A percentile compares a stretch with the other conserved stretches of the same genome.
phyloP scores from a whole-genome alignment of 192 early-diverging fungal genomes.

The Gonapodya sp. region DNA sequence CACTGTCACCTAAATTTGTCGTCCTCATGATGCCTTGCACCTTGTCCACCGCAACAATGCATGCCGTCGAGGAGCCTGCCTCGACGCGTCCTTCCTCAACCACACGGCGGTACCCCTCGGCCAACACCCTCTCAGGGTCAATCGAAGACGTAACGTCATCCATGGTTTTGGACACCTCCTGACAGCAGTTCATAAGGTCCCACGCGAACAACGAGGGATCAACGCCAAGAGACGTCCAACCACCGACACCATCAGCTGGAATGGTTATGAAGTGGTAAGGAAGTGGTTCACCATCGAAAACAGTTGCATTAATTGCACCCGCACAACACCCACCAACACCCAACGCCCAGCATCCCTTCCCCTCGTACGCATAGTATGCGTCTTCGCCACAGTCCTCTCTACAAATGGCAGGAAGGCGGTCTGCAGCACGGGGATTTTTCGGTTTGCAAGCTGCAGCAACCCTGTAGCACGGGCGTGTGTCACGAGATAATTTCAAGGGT shows the following conservation, averaged over 20 bases:
- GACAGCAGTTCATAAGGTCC: slow-evolving; percentile 18
- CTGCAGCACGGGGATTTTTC: not conserved
- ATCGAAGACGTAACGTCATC: not conserved
- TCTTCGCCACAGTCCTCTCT: slow-evolving; percentile 18
- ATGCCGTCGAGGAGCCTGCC: slow-evolving; percentile 16
- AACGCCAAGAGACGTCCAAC: slow-evolving; percentile 11
- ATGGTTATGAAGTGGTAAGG: too few species aligned
- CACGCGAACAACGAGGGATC: slow-evolving; percentile 20
- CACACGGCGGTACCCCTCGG: slow-evolving; percentile 11
- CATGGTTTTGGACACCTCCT: not conserved
- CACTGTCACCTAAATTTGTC: slow-evolving; percentile 16
- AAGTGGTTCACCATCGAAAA: too few species aligned
- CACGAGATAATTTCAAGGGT: not conserved
- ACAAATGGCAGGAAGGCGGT: slow-evolving; percentile 2
- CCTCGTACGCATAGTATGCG: slow-evolving; percentile 12
- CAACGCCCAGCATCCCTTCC: not conserved
- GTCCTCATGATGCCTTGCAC: slow-evolving; percentile 7
- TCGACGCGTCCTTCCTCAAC: slow-evolving; percentile 10
- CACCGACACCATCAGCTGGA: slow-evolving; percentile 17
- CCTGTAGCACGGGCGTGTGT: too few species aligned
- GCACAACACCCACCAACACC: slow-evolving; percentile 11
- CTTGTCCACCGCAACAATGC: slow-evolving; percentile 15
- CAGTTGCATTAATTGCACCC: too few species aligned
- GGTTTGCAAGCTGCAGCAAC: slow-evolving; percentile 2
- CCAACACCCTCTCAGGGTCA: slow-evolving; percentile 10